Base-by-base conservation (phyloP, 306 rosid genomes). In the Ammopiptanthus mongolicus region DNA sequence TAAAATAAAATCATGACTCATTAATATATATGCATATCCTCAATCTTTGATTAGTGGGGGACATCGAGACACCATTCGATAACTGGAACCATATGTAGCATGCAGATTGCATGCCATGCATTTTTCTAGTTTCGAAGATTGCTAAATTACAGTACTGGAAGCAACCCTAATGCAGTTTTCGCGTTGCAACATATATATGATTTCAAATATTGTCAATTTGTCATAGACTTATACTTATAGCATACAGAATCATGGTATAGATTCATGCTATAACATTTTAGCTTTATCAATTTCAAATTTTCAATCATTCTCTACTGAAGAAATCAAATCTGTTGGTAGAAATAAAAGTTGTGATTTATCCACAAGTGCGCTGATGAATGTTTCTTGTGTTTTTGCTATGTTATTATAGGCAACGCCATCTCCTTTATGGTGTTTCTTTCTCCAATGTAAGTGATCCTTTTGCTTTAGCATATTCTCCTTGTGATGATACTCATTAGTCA, bases 391-490 rank as follows among this genome's bases (percentile, higher is more conserved):
- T 36, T 57, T 34, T 65, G 60, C 28, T 66, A 53, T 56, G 34
- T n/a, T 64, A 62, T 58, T 77, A 23, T 44, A 95, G 99, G 99
- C 68, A 92, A 92, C 83, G 22, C 72, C 65, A 84, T 96, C 82
- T 96, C 99, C 12, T 88, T 90, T 21, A 82, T 90, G 91, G 96
- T 90, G 64, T 96, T 82, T 83, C 93, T 96, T 19, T 85, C 99
- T 77, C 99, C 99, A 85, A 15, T 89, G 99, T 96, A 90, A 90
- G 98, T 62, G 52, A 18, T 14, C 5, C 17, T 28, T 62, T 39
- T 28, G 0, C 17, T 74, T 77, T 34, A 25, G 8, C 53, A 46
- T 76, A 46, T 80, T 22, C 51, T 36, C 46, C 15, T 6, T 5
- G 21, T 50, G n/a, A n/a, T n/a, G n/a, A n/a, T n/a, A n/a, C n/a